Evolutionary conservation across 2,329 filamentous ascomycete genomes (phyloP).

Genomic region (Scopulariopsis brevicaulis): DNA sequence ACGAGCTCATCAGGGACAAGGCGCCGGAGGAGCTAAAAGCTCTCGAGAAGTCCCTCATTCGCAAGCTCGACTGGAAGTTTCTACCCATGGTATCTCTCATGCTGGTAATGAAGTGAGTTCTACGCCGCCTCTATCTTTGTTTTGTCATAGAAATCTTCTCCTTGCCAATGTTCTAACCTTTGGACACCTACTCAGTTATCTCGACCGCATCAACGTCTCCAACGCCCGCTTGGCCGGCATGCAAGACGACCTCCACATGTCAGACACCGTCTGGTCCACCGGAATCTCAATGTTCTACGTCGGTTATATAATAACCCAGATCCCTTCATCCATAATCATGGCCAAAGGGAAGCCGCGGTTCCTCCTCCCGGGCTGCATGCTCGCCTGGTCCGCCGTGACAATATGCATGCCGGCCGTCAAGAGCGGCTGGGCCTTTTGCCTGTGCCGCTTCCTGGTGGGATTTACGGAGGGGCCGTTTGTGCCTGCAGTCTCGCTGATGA

Average conservation of each 20-base stretch:
- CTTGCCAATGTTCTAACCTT: not conserved
- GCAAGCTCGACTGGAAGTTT: conserved; percentile 17
- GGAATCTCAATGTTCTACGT: conserved; percentile 32
- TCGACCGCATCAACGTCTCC: conserved; percentile 38
- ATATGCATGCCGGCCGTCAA: conserved; percentile 29
- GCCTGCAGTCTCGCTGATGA: conserved; percentile 32
- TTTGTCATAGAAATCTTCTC: not conserved
- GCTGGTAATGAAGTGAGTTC: conserved; percentile 16
- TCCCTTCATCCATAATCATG: conserved; percentile 32
- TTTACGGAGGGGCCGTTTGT: conserved; percentile 26
- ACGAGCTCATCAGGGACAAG: not conserved
- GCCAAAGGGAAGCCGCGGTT: conserved; percentile 23
- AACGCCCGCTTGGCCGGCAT: conserved; percentile 25
- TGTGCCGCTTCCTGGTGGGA: conserved; percentile 19
- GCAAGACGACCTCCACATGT: conserved; percentile 21
- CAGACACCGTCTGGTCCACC: conserved; percentile 21
- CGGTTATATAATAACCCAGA: conserved; percentile 31
- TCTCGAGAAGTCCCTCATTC: conserved; percentile 12
- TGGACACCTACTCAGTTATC: conserved; percentile 23
- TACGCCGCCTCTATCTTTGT: not conserved
- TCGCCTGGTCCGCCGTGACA: conserved; percentile 29
- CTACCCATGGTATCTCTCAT: conserved; percentile 15
- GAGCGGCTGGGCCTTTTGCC: conserved; percentile 14
- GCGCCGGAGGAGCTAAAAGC: conserved; percentile 12
- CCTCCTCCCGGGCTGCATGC: conserved; percentile 24